Base-by-base conservation (phyloP, 2,329 filamentous ascomycete species). In the Fusarium sublunatum region DNA sequence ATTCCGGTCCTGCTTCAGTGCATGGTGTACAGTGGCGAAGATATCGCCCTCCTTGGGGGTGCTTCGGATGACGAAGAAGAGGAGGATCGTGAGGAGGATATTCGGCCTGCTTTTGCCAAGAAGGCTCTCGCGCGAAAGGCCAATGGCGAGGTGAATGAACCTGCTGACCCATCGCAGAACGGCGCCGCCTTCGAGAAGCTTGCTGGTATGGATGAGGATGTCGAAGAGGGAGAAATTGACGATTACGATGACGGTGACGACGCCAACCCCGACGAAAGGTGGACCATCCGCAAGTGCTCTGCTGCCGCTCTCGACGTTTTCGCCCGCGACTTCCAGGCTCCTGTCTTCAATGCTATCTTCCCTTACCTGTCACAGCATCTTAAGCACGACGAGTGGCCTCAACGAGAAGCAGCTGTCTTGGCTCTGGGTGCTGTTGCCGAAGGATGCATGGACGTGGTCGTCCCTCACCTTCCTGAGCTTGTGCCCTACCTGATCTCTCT, bases 221-320 rank as follows among this genome's bases (percentile, higher is more conserved):
- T 93, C 7, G 94, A 94, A 70, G 94, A 97, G 62, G 94, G 93
- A 34, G 93, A 97, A 75, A 88, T 97, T 39, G 91, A 89, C 34
- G 87, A 88, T n/a, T 81, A 85, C 42, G 85, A 90, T 36, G 89
- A 88, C 52, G 91, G 91, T 43, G 92, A 93, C 42, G 92, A 92
- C 62, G 86, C 84, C 45, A 92, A 93, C 68, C 92, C 92, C 0
- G 95, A 98, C 75, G 92, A 96, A 74, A 87, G 88, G 69, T 99
- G 95, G 95, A 98, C 94, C 51, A 82, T 99, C 49, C 88, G 95
- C 63, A 99, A 99, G 79, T 98, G 95, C 80, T 98, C 95, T 34
- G 95, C 95, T 7, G 95, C 95, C 11, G 93, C 95, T 8, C 83
- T 99, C 36, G 95, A 99, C 74, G 92, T 97, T 11, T 93, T 99